Evolutionary conservation across 495 filamentous ascomycete species (phyloP).

Genomic region (Hyaloscypha finlandica): DNA sequence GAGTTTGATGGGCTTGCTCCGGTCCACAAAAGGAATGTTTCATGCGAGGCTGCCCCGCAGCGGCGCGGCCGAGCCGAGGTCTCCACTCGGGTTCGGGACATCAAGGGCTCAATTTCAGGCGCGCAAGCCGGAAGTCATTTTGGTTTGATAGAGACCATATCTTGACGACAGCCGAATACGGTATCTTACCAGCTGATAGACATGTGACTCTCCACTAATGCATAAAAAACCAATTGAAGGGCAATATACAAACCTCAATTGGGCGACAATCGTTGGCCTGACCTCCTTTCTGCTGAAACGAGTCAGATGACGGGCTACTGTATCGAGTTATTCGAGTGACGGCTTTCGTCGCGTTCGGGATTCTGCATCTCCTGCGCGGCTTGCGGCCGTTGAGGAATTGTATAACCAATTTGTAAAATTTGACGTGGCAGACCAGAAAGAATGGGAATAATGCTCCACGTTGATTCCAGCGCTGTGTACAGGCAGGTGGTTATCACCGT

Average conservation of each 20-base stretch:
- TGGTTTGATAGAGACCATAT: too few species aligned
- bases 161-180: too few species aligned
- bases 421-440: neutral
- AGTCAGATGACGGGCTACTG: neutral
- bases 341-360: neutral
- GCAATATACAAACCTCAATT: too few species aligned
- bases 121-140: too few species aligned
- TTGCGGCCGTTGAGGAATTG: neutral
- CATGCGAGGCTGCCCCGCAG: conserved; percentile 10
- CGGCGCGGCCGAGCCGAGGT: neutral
- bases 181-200: too few species aligned
- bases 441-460: neutral
- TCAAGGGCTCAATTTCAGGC: too few species aligned
- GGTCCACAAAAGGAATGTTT: neutral
- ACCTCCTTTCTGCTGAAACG: too few species aligned
- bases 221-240: too few species aligned
- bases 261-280: too few species aligned
- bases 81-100: neutral
- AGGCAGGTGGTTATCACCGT: neutral
- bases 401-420: neutral
- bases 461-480: too few species aligned
- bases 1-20: neutral
- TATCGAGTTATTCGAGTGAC: neutral
- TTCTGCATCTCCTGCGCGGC: neutral
- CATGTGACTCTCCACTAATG: too few species aligned